Base-by-base conservation (phyloP, 1,139 yeast genomes). In the Sugiyamaella xylanicola region DNA sequence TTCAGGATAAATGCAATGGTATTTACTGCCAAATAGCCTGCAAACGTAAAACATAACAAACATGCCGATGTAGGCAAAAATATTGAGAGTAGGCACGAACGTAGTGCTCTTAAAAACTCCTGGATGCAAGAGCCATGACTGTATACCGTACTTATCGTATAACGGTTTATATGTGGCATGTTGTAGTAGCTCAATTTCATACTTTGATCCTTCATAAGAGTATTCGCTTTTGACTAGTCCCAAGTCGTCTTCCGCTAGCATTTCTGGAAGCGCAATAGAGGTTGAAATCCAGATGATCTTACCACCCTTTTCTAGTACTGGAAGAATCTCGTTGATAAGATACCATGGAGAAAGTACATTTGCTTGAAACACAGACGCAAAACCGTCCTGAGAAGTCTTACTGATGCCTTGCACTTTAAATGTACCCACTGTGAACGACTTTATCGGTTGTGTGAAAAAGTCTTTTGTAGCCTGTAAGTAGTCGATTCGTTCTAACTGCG, bases 281-380 rank as follows among this genome's bases (percentile, higher is more conserved):
- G 96, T 86, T 8, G 95, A 85, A 43, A 93, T 83, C 97, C 97
- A 91, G 15, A 93, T 77, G 29, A 93, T 76, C 55, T 79, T 79
- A 0, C 92, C 90, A 1, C 79, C 77, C 15, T 75, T 68, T 19
- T 70, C 62, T 21, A 91, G 73, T 41, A 85, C 70, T 9, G 82
- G 83, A 49, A 74, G 68, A 37, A 87, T 73, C 62, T 78, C 85
- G 63, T 85, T 87, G 44, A 88, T 74, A 51, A 93, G 75, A 70
- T 85, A 93, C 74, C 88, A 92, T 1, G 98, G 99, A 0, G 96
- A 96, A 72, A 95, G 88, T 13, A 92, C 96, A 68, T 93, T 93
- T 4, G 96, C 96, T 72, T 93, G 97, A 73, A 93, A 95, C 4
- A 91, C 92, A 37, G 87, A 74, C 0, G 99, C 98, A 77, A 93